phyloP scores from a whole-genome alignment of 2,329 filamentous ascomycete species.

The Sarocladium strictum region DNA sequence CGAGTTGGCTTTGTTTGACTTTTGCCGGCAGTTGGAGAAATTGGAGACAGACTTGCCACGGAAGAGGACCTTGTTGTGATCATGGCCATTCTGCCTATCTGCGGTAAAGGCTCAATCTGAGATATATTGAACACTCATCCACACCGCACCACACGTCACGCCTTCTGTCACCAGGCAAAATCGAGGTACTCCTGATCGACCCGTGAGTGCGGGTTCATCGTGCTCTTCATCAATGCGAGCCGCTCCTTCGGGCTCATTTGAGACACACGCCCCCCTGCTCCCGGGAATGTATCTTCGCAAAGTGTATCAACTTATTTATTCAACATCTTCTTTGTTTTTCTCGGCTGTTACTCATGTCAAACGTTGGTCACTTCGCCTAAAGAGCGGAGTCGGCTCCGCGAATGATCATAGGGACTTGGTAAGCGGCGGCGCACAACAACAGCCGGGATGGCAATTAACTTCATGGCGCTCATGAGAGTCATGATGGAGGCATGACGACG shows the following conservation, averaged over 20 bases:
- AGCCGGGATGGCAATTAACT: background rate
- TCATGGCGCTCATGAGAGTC: background rate
- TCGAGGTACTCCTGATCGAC: background rate
- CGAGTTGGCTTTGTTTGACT: background rate
- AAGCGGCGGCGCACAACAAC: background rate
- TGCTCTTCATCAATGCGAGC: background rate
- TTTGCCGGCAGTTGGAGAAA: slow-evolving; percentile 6
- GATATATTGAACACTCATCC: background rate
- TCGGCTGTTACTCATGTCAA: background rate
- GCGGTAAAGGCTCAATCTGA: background rate
- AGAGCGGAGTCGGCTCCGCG: background rate
- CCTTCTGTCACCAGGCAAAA: background rate
- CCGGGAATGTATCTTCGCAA: background rate
- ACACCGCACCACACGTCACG: background rate
- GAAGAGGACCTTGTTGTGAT: background rate
- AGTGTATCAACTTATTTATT: background rate
- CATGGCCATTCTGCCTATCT: background rate
- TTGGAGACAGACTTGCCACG: no score
- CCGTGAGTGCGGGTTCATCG: background rate
- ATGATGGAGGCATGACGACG: background rate
- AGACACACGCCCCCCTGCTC: background rate
- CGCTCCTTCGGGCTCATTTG: background rate
- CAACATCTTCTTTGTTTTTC: background rate
- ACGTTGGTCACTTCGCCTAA: background rate
- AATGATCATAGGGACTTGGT: background rate